Percentiles rank a stretch among this genome's conserved stretches.
Evolutionary conservation across 345 rosid genomes (phyloP).

Genomic region (Ceriops decandra): DNA sequence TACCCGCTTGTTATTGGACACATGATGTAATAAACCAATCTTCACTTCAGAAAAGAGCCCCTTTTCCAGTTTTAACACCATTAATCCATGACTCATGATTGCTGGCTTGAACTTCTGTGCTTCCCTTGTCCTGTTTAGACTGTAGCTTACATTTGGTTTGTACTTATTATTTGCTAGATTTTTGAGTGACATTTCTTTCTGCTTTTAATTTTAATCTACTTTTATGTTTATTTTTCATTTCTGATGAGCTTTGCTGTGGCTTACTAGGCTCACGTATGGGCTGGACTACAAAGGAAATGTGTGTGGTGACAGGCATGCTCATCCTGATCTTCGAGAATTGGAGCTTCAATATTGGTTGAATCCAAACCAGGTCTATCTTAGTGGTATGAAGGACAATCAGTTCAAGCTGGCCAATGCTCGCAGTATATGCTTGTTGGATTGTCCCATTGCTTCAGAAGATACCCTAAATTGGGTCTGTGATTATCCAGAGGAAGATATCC

Average conservation of each 20-base stretch:
- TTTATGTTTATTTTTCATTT: not conserved
- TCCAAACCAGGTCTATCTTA: slow-evolving; percentile 93
- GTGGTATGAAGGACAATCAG: slow-evolving; percentile 75
- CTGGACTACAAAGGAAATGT: slow-evolving; percentile 96
- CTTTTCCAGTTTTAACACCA: no score
- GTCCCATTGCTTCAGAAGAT: slow-evolving; percentile 79
- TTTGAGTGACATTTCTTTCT: not conserved
- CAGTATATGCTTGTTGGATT: slow-evolving; percentile 84
- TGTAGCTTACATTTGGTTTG: not conserved
- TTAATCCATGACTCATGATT: not conserved
- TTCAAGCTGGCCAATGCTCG: slow-evolving; percentile 73
- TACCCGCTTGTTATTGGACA: no score
- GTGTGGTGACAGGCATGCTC: slow-evolving; percentile 78
- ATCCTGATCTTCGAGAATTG: slow-evolving; percentile 66
- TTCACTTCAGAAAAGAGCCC: no score
- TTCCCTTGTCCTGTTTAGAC: not conserved
- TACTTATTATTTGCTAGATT: not conserved
- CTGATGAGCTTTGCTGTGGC: slow-evolving; percentile 18
- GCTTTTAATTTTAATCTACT: not conserved
- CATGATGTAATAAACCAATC: no score
- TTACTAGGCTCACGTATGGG: slow-evolving; percentile 82
- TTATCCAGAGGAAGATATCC: slow-evolving; percentile 95
- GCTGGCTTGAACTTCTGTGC: not conserved
- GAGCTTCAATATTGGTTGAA: slow-evolving; percentile 88
- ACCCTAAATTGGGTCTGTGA: slow-evolving; percentile 91